Evolutionary conservation across 208 protist species (phyloP).

Genomic region (Trypanosomatidae sp.): DNA sequence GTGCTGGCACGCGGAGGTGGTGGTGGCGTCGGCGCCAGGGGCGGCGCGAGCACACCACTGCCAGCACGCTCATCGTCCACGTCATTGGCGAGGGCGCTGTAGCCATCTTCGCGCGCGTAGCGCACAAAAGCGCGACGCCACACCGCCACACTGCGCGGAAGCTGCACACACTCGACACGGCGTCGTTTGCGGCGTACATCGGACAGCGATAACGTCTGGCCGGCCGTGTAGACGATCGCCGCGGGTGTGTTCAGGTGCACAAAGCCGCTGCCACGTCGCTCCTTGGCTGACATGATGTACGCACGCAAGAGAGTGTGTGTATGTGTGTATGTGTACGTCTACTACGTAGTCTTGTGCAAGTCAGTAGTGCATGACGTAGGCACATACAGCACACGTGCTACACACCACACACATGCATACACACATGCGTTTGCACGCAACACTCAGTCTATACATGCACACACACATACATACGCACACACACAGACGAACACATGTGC

Average conservation of each 20-base stretch:
- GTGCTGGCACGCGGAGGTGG: no score
- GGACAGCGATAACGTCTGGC: slow-evolving; percentile 41
- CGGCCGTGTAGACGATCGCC: slow-evolving; percentile 50
- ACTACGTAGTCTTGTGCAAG: background rate
- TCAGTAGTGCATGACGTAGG: background rate
- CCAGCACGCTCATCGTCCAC: slow-evolving; percentile 43
- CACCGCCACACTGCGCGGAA: slow-evolving; percentile 25
- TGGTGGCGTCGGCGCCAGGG: slow-evolving; percentile 14
- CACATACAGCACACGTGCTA: background rate
- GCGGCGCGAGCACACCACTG: slow-evolving; percentile 34
- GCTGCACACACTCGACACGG: slow-evolving; percentile 52
- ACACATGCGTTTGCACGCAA: background rate
- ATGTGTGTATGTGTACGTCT: slow-evolving; percentile 1
- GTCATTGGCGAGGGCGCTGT: slow-evolving; percentile 44
- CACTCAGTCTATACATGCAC: no score
- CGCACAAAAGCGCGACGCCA: slow-evolving; percentile 41
- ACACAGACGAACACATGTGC: background rate
- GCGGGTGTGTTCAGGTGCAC: slow-evolving; percentile 82
- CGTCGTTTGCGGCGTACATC: slow-evolving; percentile 24
- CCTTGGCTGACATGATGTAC: slow-evolving; percentile 3
- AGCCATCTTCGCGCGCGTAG: slow-evolving; percentile 29
- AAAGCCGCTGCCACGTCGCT: slow-evolving; percentile 54
- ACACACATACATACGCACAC: background rate
- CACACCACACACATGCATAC: slow-evolving; percentile 1
- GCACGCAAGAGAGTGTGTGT: background rate